A percentile compares a stretch with the other conserved stretches of the same genome.
These are phyloP conservation scores for Pisolithus thermaeus DNA, from an alignment of 1,284 basidiomycete genomes.

Conservation along the genomic window DNA sequence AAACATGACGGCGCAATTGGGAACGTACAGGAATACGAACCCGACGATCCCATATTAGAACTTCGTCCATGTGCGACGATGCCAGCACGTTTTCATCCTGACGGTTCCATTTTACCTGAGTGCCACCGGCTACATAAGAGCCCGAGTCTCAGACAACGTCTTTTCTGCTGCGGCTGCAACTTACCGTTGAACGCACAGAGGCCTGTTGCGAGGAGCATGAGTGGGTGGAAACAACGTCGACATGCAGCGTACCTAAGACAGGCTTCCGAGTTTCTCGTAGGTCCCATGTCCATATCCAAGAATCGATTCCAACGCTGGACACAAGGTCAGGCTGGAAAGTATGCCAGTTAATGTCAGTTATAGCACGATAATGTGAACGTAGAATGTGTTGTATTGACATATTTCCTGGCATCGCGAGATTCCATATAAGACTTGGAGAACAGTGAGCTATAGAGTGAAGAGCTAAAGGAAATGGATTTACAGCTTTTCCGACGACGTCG, in stretches of 20 bases:
- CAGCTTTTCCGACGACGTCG: constrained; percentile 93
- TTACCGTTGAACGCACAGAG: constrained; percentile 72
- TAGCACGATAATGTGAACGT: constrained; percentile 84
- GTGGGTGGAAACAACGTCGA: not conserved
- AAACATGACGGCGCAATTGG: not conserved
- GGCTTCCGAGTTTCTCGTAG: constrained; percentile 60
- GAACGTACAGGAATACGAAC: constrained; percentile 34
- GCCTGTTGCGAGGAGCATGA: constrained; percentile 32
- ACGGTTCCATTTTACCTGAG: constrained; percentile 95
- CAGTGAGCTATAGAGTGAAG: not conserved
- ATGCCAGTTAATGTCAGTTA: constrained; percentile 97
- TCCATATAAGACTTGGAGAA: constrained; percentile 79
- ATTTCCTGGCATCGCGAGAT: constrained; percentile 67
- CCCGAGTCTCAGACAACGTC: not conserved
- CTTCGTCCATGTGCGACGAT: constrained; percentile 79
- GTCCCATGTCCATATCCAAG: constrained; percentile 89
- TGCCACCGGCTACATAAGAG: constrained; percentile 60
- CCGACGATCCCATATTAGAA: constrained; percentile 84
- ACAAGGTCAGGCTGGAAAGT: constrained; percentile 75
- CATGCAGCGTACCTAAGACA: constrained; percentile 48
- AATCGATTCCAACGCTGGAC: constrained; percentile 73
- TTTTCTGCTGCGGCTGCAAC: constrained; percentile 6
- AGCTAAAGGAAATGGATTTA: constrained; percentile 28
- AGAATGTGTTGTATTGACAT: constrained; percentile 77
- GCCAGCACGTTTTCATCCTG: constrained; percentile 81